Percentiles rank a stretch among this genome's conserved stretches.
These are phyloP conservation scores for Candida xiaguanensis DNA, from an alignment of 805 yeast genomes.

Conservation along the genomic window DNA sequence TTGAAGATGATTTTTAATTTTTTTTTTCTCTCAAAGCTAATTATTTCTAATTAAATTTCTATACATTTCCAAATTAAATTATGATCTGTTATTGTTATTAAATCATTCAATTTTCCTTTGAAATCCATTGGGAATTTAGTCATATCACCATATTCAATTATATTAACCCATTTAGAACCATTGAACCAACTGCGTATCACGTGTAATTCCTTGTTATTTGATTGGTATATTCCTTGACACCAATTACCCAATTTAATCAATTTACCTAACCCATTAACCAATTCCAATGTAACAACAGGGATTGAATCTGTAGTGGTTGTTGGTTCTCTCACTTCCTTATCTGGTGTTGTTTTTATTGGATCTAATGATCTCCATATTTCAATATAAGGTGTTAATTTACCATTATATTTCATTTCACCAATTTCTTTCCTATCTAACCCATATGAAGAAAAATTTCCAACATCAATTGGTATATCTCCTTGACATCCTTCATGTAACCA, in stretches of 20 bases:
- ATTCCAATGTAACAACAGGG: slow-evolving; percentile 6
- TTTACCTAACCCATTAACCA: slow-evolving; percentile 30
- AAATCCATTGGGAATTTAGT: slow-evolving; percentile 22
- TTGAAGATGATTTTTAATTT: neutral
- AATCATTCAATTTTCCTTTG: slow-evolving; percentile 11
- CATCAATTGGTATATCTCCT: slow-evolving; percentile 19
- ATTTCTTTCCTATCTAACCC: slow-evolving; percentile 46
- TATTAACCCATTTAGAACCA: slow-evolving; percentile 18
- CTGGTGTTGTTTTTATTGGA: slow-evolving; percentile 29
- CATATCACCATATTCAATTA: slow-evolving; percentile 25
- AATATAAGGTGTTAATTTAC: slow-evolving; percentile 39
- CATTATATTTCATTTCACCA: slow-evolving; percentile 44
- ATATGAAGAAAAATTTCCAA: slow-evolving; percentile 40
- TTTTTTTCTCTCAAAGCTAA: neutral
- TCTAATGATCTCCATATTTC: slow-evolving; percentile 56
- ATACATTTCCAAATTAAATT: slow-evolving; percentile 21
- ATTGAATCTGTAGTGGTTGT: slow-evolving; percentile 3
- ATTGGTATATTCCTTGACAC: slow-evolving; percentile 46
- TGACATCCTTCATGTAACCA: slow-evolving; percentile 15
- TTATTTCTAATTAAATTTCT: slow-evolving; percentile 10
- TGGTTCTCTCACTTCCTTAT: slow-evolving; percentile 21
- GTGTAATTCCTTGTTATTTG: slow-evolving; percentile 18
- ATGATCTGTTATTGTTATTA: too few relatives aligned
- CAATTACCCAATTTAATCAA: slow-evolving; percentile 48
- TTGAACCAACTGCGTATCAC: slow-evolving; percentile 22